Evolutionary conservation across 2,329 filamentous ascomycete species (phyloP).

Genomic region (Trichoderma sp.): DNA sequence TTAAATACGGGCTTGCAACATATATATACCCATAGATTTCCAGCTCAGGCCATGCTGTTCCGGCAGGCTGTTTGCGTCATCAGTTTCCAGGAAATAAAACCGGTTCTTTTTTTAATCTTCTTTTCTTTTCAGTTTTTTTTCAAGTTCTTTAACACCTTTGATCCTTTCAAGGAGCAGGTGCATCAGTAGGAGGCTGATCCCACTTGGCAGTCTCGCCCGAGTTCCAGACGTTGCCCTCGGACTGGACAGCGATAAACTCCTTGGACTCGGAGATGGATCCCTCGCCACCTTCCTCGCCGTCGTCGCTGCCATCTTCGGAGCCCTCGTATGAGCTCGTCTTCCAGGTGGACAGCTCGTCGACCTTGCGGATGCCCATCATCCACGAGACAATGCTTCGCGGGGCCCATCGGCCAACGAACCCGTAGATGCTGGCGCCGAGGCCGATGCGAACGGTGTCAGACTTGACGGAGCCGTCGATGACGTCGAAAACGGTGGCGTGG

Average conservation of each 20-base stretch:
- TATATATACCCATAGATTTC: slow-evolving; percentile 12
- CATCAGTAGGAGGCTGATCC: slow-evolving; percentile 5
- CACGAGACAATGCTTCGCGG: slow-evolving; percentile 78
- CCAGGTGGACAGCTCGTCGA: slow-evolving; percentile 57
- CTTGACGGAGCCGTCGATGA: slow-evolving; percentile 66
- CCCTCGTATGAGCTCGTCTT: slow-evolving; percentile 45
- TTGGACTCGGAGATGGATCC: slow-evolving; percentile 30
- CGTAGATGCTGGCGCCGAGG: slow-evolving; percentile 79
- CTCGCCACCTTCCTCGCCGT: slow-evolving; percentile 29
- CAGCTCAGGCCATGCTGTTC: slow-evolving; percentile 10
- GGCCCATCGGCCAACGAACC: slow-evolving; percentile 77
- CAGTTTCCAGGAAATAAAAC: not conserved
- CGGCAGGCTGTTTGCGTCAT: slow-evolving; percentile 1
- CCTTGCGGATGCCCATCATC: slow-evolving; percentile 81
- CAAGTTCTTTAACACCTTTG: not conserved
- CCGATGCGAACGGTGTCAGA: slow-evolving; percentile 73
- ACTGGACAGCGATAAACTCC: slow-evolving; percentile 53
- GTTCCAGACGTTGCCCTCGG: slow-evolving; percentile 42
- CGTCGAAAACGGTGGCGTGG: slow-evolving; percentile 87
- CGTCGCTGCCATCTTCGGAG: slow-evolving; percentile 38
- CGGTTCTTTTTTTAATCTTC: not conserved
- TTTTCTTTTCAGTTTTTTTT: not conserved
- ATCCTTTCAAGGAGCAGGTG: slow-evolving; percentile 1
- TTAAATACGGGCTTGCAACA: slow-evolving; percentile 16
- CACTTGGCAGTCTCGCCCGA: slow-evolving; percentile 38